A percentile compares a stretch with the other conserved stretches of the same genome.
These are phyloP conservation scores for Solanum chiquidenum DNA, from an alignment of 257 asterid species.

Conservation along the genomic window DNA sequence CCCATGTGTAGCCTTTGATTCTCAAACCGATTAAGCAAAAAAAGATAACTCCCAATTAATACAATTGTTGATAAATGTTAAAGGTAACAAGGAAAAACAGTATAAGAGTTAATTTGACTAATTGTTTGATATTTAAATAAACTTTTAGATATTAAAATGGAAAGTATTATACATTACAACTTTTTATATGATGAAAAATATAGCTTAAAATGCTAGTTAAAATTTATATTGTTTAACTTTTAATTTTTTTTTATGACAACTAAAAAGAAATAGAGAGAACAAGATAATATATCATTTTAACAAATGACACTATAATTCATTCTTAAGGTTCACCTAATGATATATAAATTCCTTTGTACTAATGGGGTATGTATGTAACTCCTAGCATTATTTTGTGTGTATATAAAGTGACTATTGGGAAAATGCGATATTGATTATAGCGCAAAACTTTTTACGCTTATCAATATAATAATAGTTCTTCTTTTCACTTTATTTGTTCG, in stretches of 20 bases:
- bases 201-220: no score
- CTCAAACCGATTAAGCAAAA: background rate
- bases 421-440: background rate
- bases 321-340: background rate
- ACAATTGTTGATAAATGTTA: background rate
- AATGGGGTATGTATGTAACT: background rate
- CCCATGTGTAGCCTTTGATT: background rate
- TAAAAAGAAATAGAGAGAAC: no score
- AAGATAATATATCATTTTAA: background rate
- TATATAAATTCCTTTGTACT: background rate
- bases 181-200: no score
- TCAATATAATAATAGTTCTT: background rate
- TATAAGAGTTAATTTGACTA: background rate
- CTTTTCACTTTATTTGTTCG: no score
- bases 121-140: no score
- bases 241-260: no score
- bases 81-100: background rate
- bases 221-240: no score
- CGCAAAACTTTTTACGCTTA: background rate
- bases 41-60: background rate
- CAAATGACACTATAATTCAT: background rate
- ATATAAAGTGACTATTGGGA: background rate
- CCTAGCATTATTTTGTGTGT: background rate
- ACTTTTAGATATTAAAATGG: no score
- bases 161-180: no score